Base-by-base conservation (phyloP, 2,329 filamentous ascomycete species). In the Aspergillus neoniger region DNA sequence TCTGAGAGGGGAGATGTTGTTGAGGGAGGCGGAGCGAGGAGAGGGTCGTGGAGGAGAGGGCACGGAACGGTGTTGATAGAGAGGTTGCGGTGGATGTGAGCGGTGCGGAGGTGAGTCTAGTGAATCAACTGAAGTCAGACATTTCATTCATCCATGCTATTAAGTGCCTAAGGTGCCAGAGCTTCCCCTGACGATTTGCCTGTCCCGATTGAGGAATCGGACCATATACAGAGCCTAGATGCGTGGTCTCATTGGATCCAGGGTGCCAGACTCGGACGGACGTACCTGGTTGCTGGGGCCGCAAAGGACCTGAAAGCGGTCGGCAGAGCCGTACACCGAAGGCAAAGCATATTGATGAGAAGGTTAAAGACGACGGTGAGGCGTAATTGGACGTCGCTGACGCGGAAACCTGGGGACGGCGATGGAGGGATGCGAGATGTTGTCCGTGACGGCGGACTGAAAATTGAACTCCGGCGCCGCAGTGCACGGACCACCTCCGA, bases 281-380 rank as follows among this genome's bases (percentile, higher is more conserved):
- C 65, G 53, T 67, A 72, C 70, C 63, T 70, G 66, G 60, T 63
- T 47, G 66, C 63, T 43, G 65, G 59, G 57, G 72, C 66, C 48
- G 65, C 61, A 41, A 64, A 61, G 28, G 67, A 58, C 67, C 65
- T 68, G 32, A 75, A 39, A 25, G 63, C 57, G 38, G 67, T 67
- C 69, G 71, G 71, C 64, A 73, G 28, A 19, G 70, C 72, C 65
- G 72, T 70, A 65, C 70, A 72, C 54, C 69, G 70, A 50, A 77
- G 63, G 57, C 72, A 72, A 61, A 75, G 65, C 76, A 77, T 77
- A 30, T 47, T 69, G 57, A 44, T 10, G 48, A 21, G 28, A 15
- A 3, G 39, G 41, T 28, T 59, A 21, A 43, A 54, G 7, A 6
- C 41, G 28, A 21, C 15, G 21, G 44, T 56, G 58, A 47, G 30